phyloP scores from a whole-genome alignment of 805 yeast genomes.

The Suhomyces canberraensis region DNA sequence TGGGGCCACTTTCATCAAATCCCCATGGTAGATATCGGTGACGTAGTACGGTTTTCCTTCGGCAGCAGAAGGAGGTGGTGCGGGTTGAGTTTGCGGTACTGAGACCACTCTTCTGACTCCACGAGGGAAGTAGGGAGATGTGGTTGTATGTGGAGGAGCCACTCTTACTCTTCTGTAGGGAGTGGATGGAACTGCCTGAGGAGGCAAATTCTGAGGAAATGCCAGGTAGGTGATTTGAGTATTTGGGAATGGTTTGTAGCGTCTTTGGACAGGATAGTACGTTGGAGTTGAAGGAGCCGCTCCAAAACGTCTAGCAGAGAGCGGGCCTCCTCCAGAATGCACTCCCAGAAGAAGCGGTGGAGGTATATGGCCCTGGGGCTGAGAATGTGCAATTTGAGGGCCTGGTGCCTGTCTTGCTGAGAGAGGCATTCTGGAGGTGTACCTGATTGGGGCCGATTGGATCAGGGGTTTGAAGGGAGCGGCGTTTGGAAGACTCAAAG shows the following conservation, averaged over 20 bases:
- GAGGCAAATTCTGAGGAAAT: slow-evolving; percentile 1
- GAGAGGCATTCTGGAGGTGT: background rate
- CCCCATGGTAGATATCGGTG: slow-evolving; percentile 50
- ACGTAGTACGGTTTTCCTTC: slow-evolving; percentile 24
- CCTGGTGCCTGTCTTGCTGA: background rate
- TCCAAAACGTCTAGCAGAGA: background rate
- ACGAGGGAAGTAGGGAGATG: slow-evolving; percentile 8
- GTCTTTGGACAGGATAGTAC: slow-evolving; percentile 8
- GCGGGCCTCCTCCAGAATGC: too few species aligned
- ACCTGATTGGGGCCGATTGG: slow-evolving; percentile 34
- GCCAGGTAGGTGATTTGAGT: slow-evolving; percentile 10
- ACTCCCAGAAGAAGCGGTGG: background rate
- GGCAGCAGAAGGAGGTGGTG: background rate
- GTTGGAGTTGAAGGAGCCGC: background rate
- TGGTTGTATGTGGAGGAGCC: slow-evolving; percentile 9
- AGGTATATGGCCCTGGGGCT: too few species aligned
- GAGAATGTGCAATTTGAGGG: background rate
- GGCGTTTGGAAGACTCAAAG: slow-evolving; percentile 19
- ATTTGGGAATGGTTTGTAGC: slow-evolving; percentile 10
- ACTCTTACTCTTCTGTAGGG: slow-evolving; percentile 8
- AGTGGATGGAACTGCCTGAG: slow-evolving; percentile 1
- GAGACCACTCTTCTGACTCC: slow-evolving; percentile 6
- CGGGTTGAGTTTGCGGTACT: background rate
- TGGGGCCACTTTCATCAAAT: slow-evolving; percentile 46
- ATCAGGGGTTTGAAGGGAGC: slow-evolving; percentile 17